Percentiles rank a stretch among this genome's conserved stretches.
Conservation (phyloP, 192 early-diverging fungal genomes). For the Haplosporangium gracile region DNA sequence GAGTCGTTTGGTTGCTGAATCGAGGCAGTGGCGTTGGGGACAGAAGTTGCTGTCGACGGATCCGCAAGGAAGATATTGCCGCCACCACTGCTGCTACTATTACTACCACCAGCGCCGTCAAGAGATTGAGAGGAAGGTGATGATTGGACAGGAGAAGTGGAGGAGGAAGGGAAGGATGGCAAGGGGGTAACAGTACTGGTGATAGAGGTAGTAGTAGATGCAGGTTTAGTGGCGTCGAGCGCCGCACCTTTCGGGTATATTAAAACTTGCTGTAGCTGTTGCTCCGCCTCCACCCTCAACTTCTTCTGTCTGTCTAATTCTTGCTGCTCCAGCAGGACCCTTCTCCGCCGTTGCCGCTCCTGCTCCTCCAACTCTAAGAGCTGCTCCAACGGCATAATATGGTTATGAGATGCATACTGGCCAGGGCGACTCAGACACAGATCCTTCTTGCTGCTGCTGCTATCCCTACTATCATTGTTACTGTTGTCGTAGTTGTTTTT, state of each 20-base stretch:
- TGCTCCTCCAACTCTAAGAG: slow-evolving; percentile 35
- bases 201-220: neutral
- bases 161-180: neutral
- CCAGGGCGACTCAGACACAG: slow-evolving; percentile 36
- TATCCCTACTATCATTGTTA: neutral
- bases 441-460: slow-evolving; percentile 21
- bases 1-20: neutral
- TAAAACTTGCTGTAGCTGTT: neutral
- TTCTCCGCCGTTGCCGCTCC: slow-evolving; percentile 13
- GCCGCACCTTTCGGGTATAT: slow-evolving; percentile 3
- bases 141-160: neutral
- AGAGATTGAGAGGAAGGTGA: neutral
- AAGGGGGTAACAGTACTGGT: neutral
- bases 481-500: neutral
- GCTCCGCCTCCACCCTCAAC: neutral
- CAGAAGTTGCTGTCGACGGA: neutral
- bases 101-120: neutral
- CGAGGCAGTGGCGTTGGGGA: neutral
- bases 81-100: neutral
- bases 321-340: neutral
- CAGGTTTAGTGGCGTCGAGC: neutral
- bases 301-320: slow-evolving; percentile 7
- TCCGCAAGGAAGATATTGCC: neutral
- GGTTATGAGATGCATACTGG: slow-evolving; percentile 52
- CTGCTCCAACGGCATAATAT: slow-evolving; percentile 38